Base-by-base conservation (phyloP, 2,329 filamentous ascomycete genomes). In the Aureobasidium sp. region DNA sequence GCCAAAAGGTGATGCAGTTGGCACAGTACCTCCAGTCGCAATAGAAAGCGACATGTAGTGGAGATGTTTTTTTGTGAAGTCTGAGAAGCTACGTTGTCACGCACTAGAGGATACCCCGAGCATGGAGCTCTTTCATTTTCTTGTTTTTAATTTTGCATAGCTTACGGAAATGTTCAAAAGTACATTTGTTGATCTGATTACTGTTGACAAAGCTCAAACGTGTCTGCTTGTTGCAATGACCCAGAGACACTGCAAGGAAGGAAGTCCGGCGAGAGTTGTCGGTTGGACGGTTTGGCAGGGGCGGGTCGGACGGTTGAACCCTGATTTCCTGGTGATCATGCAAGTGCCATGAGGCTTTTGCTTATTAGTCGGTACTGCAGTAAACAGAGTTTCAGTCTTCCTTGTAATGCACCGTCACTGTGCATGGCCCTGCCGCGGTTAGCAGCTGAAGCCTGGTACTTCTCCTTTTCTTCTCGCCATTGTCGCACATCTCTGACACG, bases 1-100 rank as follows among this genome's bases (percentile, higher is more conserved):
- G 88, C 63, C 77, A 80, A 65, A 80, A 87, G 69, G 79, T 93
- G 48, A 78, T 84, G 68, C 81, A 86, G 71, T 82, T 88, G 59
- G 86, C 89, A 56, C 74, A 78, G 68, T 81, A 78, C 66, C 68
- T 80, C 66, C 73, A 76, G 64, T 76, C 68, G 61, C 68, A 73
- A 41, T 63, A 63, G 34, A 48, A 27, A 27, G 48, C 32, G 50
- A 36, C 41, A 62, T 55, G 60, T 60, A 60, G 57, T 60, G 57
- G 57, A 60, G 57, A 60, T 50, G 46, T 47, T 58, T 56, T 56
- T 42, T 27, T 12, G 48, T 34, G n/a, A 34, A 60, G 44, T 60
- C 57, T 60, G 57, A 60, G 57, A 60, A 51, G 57, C 57, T 60
- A 60, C 57, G 57, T 60, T 42, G 46, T 59, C 53, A 59, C 56